Evolutionary conservation across 331 rosid species (phyloP), one percentile per base, ranked within the genome.

Genomic region (Pyracantha coccinea): DNA sequence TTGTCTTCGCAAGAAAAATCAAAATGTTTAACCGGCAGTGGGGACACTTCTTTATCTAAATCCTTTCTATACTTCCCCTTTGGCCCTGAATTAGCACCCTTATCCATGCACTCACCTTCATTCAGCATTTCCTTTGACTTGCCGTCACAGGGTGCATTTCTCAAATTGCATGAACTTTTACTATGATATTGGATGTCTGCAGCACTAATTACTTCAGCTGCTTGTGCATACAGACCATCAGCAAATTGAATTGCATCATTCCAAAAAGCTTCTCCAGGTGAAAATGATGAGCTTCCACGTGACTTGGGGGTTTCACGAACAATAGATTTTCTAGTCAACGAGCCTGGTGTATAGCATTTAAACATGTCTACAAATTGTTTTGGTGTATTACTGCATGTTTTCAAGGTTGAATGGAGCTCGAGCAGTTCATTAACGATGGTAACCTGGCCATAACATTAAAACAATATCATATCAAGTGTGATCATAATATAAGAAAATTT

Each of bases 211-310:
- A 64, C 82, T 77, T 79, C 92, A 23, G 76, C 65, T 45, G 76
- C 86, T 77, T 70, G 81, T 79, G 84, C 79, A 75, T 75, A 77
- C 77, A 90, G 77, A 82, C 96, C 93, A 84, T 94, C 99, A 19
- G 89, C 99, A 77, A 90, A 79, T 83, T 88, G 92, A 76, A 94
- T 92, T 50, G 96, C 99, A 83, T 94, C 96, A 55, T 90, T 80
- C 99, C 99, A 94, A 69, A 94, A 94, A 67, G 92, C 91, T 79
- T 92, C 97, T 74, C 97, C 99, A 24, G 99, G 97, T 8, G 99
- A 94, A 92, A 92, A 83, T 60, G 84, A 72, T 25, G 97, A 94
- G 83, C 93, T 90, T 61, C 99, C 96, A n/a, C 76, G 79, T 47
- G 99, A 90, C 82, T 81, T 87, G 35, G 97, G 97, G 69, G 97